Evolutionary conservation across 2,329 filamentous ascomycete species (phyloP).

Genomic region (Didymella arachidicola): DNA sequence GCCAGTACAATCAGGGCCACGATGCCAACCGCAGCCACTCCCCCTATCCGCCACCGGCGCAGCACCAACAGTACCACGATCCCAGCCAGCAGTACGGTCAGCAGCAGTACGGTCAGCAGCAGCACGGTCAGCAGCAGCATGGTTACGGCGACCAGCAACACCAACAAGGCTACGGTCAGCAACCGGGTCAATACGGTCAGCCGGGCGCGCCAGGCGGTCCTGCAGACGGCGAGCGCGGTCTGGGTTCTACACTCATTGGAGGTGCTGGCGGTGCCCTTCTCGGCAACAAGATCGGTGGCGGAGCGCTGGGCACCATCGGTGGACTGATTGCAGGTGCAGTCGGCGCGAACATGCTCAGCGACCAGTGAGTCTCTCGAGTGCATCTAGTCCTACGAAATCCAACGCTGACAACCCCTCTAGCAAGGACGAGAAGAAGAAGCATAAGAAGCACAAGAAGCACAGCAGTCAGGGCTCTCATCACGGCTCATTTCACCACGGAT

Average conservation of each 20-base stretch:
- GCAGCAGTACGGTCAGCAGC: conserved; percentile 27
- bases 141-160: conserved; percentile 45
- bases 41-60: conserved; percentile 44
- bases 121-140: conserved; percentile 31
- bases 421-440: conserved; percentile 47
- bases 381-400: no score
- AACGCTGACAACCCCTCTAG: conserved; percentile 23
- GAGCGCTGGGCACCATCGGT: conserved; percentile 60
- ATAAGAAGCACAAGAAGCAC: conserved; percentile 50
- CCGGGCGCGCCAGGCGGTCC: conserved; percentile 41
- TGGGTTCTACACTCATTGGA: conserved; percentile 63
- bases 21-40: conserved; percentile 48
- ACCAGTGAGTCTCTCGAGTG: conserved; percentile 44
- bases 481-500: conserved; percentile 37
- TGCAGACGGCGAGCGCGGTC: conserved; percentile 62
- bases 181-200: conserved; percentile 52
- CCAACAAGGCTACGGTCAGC: conserved; percentile 37
- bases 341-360: conserved; percentile 62
- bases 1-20: conserved; percentile 44
- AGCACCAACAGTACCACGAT: conserved; percentile 37
- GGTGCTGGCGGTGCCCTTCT: conserved; percentile 64
- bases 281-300: conserved; percentile 63
- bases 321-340: conserved; percentile 63
- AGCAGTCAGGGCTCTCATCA: conserved; percentile 37
- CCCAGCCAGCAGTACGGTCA: conserved; percentile 33